Evolutionary conservation across 331 rosid species (phyloP).

Genomic region (Quercus tomentella): DNA sequence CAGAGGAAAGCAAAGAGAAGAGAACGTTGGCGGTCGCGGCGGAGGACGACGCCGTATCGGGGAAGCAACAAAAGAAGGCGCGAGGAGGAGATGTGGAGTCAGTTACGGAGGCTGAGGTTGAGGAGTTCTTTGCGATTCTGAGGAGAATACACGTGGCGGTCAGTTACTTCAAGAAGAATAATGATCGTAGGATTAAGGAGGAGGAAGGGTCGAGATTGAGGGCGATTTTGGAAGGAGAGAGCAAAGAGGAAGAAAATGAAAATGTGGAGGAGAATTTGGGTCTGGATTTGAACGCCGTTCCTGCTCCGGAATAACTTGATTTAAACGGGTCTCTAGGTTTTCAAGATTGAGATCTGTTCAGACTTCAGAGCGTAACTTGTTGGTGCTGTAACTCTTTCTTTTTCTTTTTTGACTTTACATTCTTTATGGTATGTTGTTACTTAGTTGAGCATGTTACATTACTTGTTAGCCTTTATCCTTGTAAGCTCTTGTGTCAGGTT

Average conservation of each 20-base stretch:
- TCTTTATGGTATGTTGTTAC: no score
- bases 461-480: no score
- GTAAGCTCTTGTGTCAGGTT: no score
- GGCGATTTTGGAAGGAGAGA: conserved; percentile 20
- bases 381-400: no score
- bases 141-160: conserved; percentile 24
- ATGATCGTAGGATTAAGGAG: not conserved
- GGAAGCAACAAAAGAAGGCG: conserved; percentile 14
- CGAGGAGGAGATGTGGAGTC: not conserved
- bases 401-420: no score
- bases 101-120: conserved; percentile 36
- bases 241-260: not conserved
- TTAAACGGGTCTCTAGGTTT: not conserved
- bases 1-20: conserved; percentile 5
- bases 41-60: not conserved
- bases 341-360: no score
- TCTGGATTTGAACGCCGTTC: conserved; percentile 20
- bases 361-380: no score
- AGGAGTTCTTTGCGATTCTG: conserved; percentile 39
- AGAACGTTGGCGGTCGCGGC: not conserved
- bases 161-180: conserved; percentile 19
- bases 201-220: conserved; percentile 1
- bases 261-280: not conserved
- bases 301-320: not conserved
- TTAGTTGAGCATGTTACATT: no score